phyloP scores from a whole-genome alignment of 2,329 filamentous ascomycete species.

The Elsinoe arachidis region DNA sequence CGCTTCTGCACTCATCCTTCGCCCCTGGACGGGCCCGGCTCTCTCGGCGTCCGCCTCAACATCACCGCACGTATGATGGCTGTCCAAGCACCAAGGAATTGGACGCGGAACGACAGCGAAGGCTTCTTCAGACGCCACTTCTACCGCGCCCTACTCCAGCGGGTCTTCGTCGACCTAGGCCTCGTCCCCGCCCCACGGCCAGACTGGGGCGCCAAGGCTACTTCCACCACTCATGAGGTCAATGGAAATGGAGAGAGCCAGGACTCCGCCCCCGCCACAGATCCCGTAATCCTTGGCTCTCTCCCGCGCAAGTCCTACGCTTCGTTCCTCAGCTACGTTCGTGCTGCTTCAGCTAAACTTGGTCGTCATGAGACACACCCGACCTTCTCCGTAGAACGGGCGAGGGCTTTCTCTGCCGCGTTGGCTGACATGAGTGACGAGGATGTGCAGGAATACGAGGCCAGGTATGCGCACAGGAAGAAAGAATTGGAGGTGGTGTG shows the following conservation, averaged over 20 bases:
- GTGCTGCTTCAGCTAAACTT: constrained; percentile 71
- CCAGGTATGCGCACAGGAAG: constrained; percentile 54
- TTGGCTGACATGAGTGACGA: constrained; percentile 64
- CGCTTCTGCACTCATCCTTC: constrained; percentile 47
- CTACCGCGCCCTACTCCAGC: constrained; percentile 82
- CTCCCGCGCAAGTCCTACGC: constrained; percentile 71
- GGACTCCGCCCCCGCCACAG: constrained; percentile 52
- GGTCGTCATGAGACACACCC: constrained; percentile 42
- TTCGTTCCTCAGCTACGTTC: constrained; percentile 67
- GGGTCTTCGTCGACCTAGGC: constrained; percentile 79
- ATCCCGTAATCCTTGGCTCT: constrained; percentile 75
- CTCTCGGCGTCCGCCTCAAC: constrained; percentile 68
- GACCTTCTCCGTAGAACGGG: constrained; percentile 35
- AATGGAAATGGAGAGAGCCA: constrained; percentile 22
- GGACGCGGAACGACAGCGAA: constrained; percentile 72
- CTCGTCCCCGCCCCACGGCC: constrained; percentile 54
- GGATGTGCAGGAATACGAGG: constrained; percentile 64
- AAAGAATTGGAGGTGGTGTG: constrained; percentile 81
- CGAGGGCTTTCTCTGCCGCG: constrained; percentile 51
- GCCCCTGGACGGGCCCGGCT: constrained; percentile 17
- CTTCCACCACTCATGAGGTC: background rate
- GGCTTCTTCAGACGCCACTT: constrained; percentile 89
- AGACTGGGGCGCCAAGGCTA: background rate
- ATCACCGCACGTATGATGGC: constrained; percentile 98
- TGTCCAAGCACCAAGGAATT: constrained; percentile 89